These are phyloP conservation scores for Saturnispora quitensis DNA, from an alignment of 805 yeast species.

Conservation along the genomic window DNA sequence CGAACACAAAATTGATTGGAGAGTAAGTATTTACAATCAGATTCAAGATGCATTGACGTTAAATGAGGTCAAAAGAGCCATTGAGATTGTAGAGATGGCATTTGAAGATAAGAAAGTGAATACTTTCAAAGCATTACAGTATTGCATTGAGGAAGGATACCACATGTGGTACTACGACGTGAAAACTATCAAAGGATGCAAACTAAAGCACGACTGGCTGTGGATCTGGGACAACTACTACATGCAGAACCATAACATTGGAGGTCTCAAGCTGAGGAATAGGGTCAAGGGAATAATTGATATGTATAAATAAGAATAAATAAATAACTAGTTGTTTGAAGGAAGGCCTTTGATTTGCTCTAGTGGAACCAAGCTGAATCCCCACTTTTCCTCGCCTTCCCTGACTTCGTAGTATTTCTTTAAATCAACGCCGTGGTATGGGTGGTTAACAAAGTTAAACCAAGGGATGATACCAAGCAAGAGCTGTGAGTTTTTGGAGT, in stretches of 20 bases:
- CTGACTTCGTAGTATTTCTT: conserved; percentile 48
- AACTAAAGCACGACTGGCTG: conserved; percentile 7
- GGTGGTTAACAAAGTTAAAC: conserved; percentile 76
- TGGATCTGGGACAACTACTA: conserved; percentile 10
- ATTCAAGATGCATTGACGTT: not conserved
- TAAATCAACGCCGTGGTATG: conserved; percentile 71
- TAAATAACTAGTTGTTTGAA: not conserved
- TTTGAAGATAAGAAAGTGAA: not conserved
- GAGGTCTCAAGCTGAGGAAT: not conserved
- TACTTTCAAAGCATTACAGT: not conserved
- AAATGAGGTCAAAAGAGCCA: not conserved
- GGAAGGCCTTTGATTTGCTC: conserved; percentile 35
- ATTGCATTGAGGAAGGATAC: not conserved
- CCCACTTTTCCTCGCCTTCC: conserved; percentile 53
- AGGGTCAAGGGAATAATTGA: not conserved
- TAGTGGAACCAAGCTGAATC: conserved; percentile 40
- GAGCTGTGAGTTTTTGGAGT: conserved; percentile 63
- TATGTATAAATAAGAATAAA: conserved; percentile 1
- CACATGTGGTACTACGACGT: not conserved
- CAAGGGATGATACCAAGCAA: conserved; percentile 59
- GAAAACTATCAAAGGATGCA: not conserved
- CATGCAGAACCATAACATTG: not conserved
- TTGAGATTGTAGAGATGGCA: not conserved
- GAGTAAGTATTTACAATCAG: not conserved
- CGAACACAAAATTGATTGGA: not conserved